Evolutionary conservation across 2,329 filamentous ascomycete genomes (phyloP).

Genomic region (Chaetoscypha palmicola): DNA sequence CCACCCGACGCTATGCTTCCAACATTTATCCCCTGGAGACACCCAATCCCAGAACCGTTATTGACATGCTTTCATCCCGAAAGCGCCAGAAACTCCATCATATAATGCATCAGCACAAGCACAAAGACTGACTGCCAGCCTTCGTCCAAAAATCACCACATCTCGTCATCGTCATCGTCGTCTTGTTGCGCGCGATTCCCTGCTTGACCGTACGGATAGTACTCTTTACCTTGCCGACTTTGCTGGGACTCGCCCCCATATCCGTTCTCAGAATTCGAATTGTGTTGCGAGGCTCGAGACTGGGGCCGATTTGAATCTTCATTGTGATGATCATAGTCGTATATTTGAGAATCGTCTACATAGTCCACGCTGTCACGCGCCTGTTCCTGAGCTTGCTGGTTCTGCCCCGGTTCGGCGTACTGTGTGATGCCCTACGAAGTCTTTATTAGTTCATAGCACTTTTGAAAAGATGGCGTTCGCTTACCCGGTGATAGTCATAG

Average conservation of each 20-base stretch:
- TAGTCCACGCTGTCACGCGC: slow-evolving; percentile 35
- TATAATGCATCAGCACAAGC: slow-evolving; percentile 27
- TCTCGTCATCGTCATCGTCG: slow-evolving; percentile 26
- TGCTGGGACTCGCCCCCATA: slow-evolving; percentile 28
- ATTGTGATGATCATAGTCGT: slow-evolving; percentile 39
- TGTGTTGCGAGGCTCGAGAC: slow-evolving; percentile 30
- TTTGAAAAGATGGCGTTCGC: neutral
- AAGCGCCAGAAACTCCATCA: slow-evolving; percentile 30
- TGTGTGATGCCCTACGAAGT: slow-evolving; percentile 30
- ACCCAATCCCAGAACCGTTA: slow-evolving; percentile 8
- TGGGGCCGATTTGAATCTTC: slow-evolving; percentile 33
- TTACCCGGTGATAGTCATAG: slow-evolving; percentile 33
- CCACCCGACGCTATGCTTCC: slow-evolving; percentile 31
- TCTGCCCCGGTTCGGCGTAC: slow-evolving; percentile 30
- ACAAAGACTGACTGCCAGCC: too few relatives aligned
- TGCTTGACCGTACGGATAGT: slow-evolving; percentile 24
- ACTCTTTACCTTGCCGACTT: slow-evolving; percentile 24
- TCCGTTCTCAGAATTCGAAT: slow-evolving; percentile 22
- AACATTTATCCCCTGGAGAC: slow-evolving; percentile 19
- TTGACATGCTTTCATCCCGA: slow-evolving; percentile 15
- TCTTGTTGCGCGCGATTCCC: slow-evolving; percentile 17
- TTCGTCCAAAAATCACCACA: slow-evolving; percentile 32
- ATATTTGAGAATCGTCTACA: slow-evolving; percentile 44
- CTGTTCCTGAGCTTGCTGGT: slow-evolving; percentile 4
- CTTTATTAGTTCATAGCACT: slow-evolving; percentile 6